Base-by-base conservation (phyloP, 2,329 filamentous ascomycete genomes). In the Neophaeococcomyces mojaviensis region DNA sequence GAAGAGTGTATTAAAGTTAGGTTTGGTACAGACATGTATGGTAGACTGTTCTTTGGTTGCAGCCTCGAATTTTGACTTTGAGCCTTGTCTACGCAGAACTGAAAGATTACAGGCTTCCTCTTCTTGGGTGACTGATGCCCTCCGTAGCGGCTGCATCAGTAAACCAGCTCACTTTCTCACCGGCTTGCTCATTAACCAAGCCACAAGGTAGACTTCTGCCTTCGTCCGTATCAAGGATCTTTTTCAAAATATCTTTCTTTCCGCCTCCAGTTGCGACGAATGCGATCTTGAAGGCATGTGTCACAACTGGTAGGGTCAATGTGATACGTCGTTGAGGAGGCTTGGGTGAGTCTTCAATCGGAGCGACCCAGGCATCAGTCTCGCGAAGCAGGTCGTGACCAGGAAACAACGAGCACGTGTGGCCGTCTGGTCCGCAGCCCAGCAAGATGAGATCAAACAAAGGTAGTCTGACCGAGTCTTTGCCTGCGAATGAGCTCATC, bases 371-470 rank as follows among this genome's bases (percentile, higher is more conserved):
- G 44, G 90, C 88, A 59, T 82, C 83, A 30, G 79, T 79, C 71
- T 97, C 90, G 54, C 88, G 81, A 55, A 97, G 77, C 44, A 97
- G 77, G 48, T 83, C 78, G 63, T 96, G 90, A 46, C 84, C 84
- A 4, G 92, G 92, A 74, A 98, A 98, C 43, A 98, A 74, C 58
- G 85, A 92, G 81, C 92, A 97, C 28, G 92, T 97, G 71, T 98
- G 92, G 43, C 92, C 92, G 65, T 97, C 92, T 12, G 92, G 90
- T 0, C 92, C 92, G 64, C 87, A 94, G 59, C 92, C 92, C 34
- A 98, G 81, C 34, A 98, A 79, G 46, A 98, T 75, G 44, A 98
- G 78, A 65, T 98, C 92, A 66, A 97, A 98, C 61, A 95, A 85
- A 57, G 92, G 92, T 37, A 96, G 74, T 67, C 88, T 89, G 64